Base-by-base conservation (phyloP, 2,329 filamentous ascomycete genomes). In the Aspergillus sp. region DNA sequence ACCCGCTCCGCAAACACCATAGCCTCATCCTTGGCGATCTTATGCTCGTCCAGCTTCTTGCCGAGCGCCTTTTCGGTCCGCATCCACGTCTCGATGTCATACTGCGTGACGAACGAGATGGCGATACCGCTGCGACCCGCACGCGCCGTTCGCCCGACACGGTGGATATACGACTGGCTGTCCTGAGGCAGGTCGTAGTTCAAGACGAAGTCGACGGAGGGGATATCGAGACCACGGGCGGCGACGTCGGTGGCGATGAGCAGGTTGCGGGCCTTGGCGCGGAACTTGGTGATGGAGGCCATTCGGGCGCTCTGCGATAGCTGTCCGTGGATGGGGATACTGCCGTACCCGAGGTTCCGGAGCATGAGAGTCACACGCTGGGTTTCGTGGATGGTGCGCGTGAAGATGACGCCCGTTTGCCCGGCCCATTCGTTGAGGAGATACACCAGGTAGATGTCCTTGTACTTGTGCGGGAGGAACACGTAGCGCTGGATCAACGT, bases 171-270 rank as follows among this genome's bases (percentile, higher is more conserved):
- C 0, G 92, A 96, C 77, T 96, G 96, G 68, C 86, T 90, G 75
- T 96, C 91, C 20, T 87, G 85, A 0, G 92, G 91, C 2, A 96
- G 78, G 69, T 96, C 92, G 65, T 88, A 90, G 77, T 96, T 96
- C 65, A 96, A 75, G 2, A 97, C 91, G 0, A 94, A 79, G 65
- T 96, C 92, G 12, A 97, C 92, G n/a, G 87, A 89, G 12, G 92
- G 92, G 51, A 97, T 96, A 80, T 97, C 93, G 6, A 97, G 82
- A 82, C 93, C 94, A 73, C 93, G 88, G 1, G 93, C 91, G 1
- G 93, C 93, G n/a, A 97, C 91, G 73, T 97, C 93, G 0, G 93
- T 97, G 2, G 92, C 92, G 4, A 97, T 70, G 4, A 99, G 85
- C 45, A 99, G 94, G 65, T 96, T 87, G 47, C 92, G 84, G n/a